Base-by-base conservation (phyloP, 441 rosid species). In the Daphne laureola region DNA sequence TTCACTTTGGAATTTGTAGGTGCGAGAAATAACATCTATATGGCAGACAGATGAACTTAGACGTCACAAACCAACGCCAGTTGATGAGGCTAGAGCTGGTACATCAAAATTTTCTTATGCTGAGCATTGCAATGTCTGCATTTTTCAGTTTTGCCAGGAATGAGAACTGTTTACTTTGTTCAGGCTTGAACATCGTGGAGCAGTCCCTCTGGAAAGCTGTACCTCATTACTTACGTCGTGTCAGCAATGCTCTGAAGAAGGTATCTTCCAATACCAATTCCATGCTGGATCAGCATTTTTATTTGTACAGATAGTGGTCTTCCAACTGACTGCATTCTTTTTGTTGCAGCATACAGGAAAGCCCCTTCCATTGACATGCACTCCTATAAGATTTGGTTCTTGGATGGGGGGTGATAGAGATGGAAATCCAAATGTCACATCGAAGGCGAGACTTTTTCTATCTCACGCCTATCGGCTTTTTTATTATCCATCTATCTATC, bases 391-490 rank as follows among this genome's bases (percentile, higher is more conserved):
- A 64, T 85, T 90, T 67, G 98, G 98, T 27, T 87, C 96, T 63
- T 87, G 96, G 98, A 90, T 90, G 98, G 98, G 96, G 57, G 98
- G 96, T 70, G 98, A 90, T 64, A 85, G 96, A 75, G 96, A 87
- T 80, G 98, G 98, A 72, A 90, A 90, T 74, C 98, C 98, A 35
- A 91, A 80, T 79, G 96, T 91, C 45, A 91, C 96, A 17, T 81
- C 98, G 51, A 87, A 91, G 88, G 98, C 83, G 62, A 75, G 74
- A 46, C 52, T 63, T 63, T 64, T 54, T n/a, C 49, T 42, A 12
- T 17, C 52, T 21, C 25, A 21, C 25, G 2, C 25, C 25, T 21
- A 21, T 21, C 25, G 25, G 25, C 0, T 21, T 21, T 21, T 21
- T 21, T 1, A 18, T 18, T 18, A 1, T 18, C 23, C 3, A 18